Conservation (phyloP, 1,139 yeast species). For the Candida sp. region DNA sequence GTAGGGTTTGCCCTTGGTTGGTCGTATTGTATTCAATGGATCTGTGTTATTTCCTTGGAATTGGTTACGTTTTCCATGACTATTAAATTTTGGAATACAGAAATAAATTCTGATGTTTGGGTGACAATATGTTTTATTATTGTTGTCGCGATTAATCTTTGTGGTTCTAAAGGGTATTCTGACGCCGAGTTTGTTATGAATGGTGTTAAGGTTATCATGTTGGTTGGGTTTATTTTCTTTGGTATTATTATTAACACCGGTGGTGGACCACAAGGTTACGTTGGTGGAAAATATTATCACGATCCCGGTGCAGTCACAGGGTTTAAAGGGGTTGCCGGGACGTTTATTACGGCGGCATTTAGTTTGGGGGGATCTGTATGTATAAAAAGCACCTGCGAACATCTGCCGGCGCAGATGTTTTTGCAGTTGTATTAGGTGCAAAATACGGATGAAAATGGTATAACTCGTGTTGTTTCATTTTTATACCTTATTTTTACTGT, state of each 20-base stretch:
- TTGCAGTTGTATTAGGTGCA: too few relatives aligned
- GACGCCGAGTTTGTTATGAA: slow-evolving; percentile 32
- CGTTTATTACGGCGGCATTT: slow-evolving; percentile 21
- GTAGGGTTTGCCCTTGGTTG: slow-evolving; percentile 42
- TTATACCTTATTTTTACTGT: too few relatives aligned
- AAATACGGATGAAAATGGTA: too few relatives aligned
- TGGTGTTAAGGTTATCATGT: slow-evolving; percentile 27
- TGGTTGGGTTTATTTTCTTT: slow-evolving; percentile 28
- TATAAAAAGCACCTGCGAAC: too few relatives aligned
- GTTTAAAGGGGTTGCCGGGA: slow-evolving; percentile 21
- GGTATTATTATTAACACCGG: slow-evolving; percentile 28
- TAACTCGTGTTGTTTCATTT: too few relatives aligned
- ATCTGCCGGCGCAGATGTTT: too few relatives aligned
- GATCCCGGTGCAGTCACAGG: slow-evolving; percentile 23
- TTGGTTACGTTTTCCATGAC: slow-evolving; percentile 38
- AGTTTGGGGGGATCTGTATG: slow-evolving; percentile 19
- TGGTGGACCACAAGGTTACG: slow-evolving; percentile 27
- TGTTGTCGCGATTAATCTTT: slow-evolving; percentile 25
- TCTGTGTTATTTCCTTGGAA: slow-evolving; percentile 35
- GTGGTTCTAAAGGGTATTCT: slow-evolving; percentile 37
- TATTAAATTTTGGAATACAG: slow-evolving; percentile 25
- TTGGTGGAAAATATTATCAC: slow-evolving; percentile 33
- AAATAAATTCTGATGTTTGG: slow-evolving; percentile 26
- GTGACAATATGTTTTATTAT: slow-evolving; percentile 28
- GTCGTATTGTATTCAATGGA: slow-evolving; percentile 41